Conservation (phyloP, 1,284 basidiomycete species). For the Irpex sp. region DNA sequence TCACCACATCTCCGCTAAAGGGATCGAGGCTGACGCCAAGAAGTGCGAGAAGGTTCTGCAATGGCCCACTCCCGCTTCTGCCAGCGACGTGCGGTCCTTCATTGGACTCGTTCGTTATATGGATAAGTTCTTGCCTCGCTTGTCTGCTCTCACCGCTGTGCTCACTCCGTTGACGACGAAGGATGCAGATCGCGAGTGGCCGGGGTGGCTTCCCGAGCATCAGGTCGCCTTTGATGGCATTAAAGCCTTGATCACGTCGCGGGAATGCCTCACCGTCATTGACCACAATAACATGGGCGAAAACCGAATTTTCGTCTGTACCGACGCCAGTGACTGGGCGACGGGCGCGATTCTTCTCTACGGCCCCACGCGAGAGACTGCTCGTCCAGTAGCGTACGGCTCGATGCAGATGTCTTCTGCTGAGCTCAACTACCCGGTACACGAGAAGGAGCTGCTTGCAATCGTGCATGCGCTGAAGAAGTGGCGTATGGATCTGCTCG, state of each 20-base stretch:
- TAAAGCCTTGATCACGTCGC: constrained; percentile 1
- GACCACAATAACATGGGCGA: constrained; percentile 6
- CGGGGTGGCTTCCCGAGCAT: neutral
- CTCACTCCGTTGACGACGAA: constrained; percentile 2
- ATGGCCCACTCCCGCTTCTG: neutral
- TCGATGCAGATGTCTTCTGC: constrained; percentile 15
- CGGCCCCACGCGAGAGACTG: constrained; percentile 3
- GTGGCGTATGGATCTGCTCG: constrained; percentile 1
- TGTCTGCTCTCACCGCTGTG: neutral
- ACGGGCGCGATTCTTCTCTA: constrained; percentile 9
- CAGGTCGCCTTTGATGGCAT: neutral
- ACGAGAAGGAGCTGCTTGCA: constrained; percentile 22
- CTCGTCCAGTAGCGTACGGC: constrained; percentile 11
- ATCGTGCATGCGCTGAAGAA: constrained; percentile 9
- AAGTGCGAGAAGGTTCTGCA: constrained; percentile 10
- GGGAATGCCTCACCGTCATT: constrained; percentile 6
- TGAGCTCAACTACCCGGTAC: constrained; percentile 23
- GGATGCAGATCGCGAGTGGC: too few species aligned
- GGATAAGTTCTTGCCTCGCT: neutral
- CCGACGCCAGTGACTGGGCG: neutral
- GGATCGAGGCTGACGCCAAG: constrained; percentile 20
- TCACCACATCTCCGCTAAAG: constrained; percentile 14
- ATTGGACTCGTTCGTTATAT: constrained; percentile 6
- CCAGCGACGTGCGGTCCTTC: constrained; percentile 2
- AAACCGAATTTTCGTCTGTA: constrained; percentile 2